Evolutionary conservation across 495 filamentous ascomycete genomes (phyloP).

Genomic region (Viridothelium virens): DNA sequence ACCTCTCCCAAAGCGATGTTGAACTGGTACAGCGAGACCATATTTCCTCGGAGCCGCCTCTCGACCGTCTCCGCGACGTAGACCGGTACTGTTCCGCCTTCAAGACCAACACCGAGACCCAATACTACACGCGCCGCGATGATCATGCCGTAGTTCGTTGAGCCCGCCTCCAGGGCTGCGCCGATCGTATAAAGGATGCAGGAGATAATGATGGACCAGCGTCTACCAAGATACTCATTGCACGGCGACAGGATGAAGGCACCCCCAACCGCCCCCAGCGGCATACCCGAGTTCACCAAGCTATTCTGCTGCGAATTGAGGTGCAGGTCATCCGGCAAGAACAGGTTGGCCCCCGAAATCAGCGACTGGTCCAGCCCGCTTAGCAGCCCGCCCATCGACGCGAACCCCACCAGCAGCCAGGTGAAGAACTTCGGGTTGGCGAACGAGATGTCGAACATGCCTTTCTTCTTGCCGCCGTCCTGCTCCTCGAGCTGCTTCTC

Average conservation of each 20-base stretch:
- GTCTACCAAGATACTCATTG: constrained; percentile 52
- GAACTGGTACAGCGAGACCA: constrained; percentile 56
- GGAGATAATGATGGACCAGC: constrained; percentile 52
- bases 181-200: constrained; percentile 53
- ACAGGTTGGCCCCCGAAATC: constrained; percentile 54
- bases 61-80: constrained; percentile 48
- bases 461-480: constrained; percentile 25
- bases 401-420: constrained; percentile 54
- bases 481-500: constrained; percentile 21
- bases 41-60: constrained; percentile 48
- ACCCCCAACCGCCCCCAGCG: constrained; percentile 53
- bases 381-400: constrained; percentile 54
- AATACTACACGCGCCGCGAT: constrained; percentile 53
- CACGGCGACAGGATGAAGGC: constrained; percentile 49
- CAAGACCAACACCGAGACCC: constrained; percentile 52
- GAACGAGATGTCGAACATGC: constrained; percentile 31
- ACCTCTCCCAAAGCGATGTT: constrained; percentile 59
- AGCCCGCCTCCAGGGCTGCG: constrained; percentile 52
- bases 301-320: constrained; percentile 42
- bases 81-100: constrained; percentile 54
- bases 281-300: constrained; percentile 52
- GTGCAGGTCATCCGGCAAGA: constrained; percentile 43
- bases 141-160: constrained; percentile 53
- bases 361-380: constrained; percentile 56
- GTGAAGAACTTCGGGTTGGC: constrained; percentile 45